Conservation (phyloP, 495 filamentous ascomycete species). For the Trichoderma erinaceum region DNA sequence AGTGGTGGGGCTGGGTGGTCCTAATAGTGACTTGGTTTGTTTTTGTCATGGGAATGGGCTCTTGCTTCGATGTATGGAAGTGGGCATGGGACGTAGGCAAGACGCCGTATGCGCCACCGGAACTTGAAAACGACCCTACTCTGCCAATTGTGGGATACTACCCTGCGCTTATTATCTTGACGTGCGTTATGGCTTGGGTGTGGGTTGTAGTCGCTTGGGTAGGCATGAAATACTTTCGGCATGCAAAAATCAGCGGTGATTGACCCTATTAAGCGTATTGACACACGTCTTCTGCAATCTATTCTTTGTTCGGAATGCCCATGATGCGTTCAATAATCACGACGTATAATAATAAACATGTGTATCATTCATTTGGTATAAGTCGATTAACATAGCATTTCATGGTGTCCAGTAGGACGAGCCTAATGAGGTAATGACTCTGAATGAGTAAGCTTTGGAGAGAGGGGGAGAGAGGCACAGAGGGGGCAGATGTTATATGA, state of each 20-base stretch:
- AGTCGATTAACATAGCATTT: no score
- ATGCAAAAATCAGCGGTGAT: slow-evolving; percentile 73
- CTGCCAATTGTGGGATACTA: slow-evolving; percentile 96
- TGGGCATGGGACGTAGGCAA: slow-evolving; percentile 99
- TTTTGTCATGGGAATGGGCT: slow-evolving; percentile 93
- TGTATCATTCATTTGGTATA: no score
- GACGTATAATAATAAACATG: no score
- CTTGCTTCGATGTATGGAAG: slow-evolving; percentile 94
- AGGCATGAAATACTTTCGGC: slow-evolving; percentile 98
- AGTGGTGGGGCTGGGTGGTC: slow-evolving; percentile 95
- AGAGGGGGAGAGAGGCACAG: no score
- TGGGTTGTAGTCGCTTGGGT: slow-evolving; percentile 97
- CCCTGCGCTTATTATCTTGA: slow-evolving; percentile 86
- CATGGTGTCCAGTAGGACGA: no score
- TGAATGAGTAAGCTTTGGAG: no score
- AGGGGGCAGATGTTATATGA: no score
- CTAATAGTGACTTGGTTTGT: slow-evolving; percentile 85
- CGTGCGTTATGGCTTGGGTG: slow-evolving; percentile 95
- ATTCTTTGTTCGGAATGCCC: background rate
- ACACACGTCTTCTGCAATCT: background rate
- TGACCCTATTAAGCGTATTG: slow-evolving; percentile 18
- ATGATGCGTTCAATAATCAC: background rate
- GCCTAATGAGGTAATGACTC: no score
- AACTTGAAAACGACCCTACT: slow-evolving; percentile 87
- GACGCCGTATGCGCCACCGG: slow-evolving; percentile 86